Evolutionary conservation across 768 basidiomycete genomes (phyloP).

Genomic region (Chalciporus sphaerocephalus): DNA sequence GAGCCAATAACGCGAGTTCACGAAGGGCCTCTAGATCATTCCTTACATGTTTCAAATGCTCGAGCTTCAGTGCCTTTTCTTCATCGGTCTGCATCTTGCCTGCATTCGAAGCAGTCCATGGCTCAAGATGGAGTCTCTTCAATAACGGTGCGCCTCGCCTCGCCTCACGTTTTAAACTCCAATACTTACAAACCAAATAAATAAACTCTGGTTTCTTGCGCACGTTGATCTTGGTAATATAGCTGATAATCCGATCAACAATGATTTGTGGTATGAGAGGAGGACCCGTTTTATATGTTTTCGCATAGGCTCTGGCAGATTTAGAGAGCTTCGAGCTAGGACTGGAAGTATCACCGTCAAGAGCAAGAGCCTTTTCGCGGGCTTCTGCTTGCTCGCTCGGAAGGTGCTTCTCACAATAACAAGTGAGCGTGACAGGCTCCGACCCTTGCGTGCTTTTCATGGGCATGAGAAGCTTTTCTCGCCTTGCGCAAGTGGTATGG

Average conservation of each 20-base stretch:
- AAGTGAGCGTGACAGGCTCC: constrained; percentile 68
- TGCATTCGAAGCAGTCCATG: constrained; percentile 84
- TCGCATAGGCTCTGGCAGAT: constrained; percentile 85
- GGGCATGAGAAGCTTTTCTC: constrained; percentile 76
- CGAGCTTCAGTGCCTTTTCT: constrained; percentile 76
- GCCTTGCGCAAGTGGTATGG: constrained; percentile 90
- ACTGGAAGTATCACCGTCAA: constrained; percentile 37
- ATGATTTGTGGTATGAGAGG: constrained; percentile 87
- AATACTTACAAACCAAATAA: constrained; percentile 78
- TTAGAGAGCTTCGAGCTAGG: constrained; percentile 55
- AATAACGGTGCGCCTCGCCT: constrained; percentile 89
- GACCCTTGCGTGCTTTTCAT: constrained; percentile 81
- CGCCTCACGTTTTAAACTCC: constrained; percentile 95
- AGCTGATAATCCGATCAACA: constrained; percentile 71
- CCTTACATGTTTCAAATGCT: constrained; percentile 62
- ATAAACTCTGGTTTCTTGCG: constrained; percentile 78
- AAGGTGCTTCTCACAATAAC: constrained; percentile 88
- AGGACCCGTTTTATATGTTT: constrained; percentile 87
- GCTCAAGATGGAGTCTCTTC: constrained; percentile 91
- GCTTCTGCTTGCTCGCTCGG: constrained; percentile 73
- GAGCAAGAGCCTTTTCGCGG: constrained; percentile 52
- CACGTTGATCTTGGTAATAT: constrained; percentile 64
- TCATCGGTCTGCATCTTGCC: constrained; percentile 68
- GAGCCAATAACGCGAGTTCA: constrained; percentile 58
- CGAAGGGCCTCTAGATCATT: constrained; percentile 75